These are phyloP conservation scores for Tricholoma flavovirens DNA, from an alignment of 768 basidiomycete species.

Conservation along the genomic window DNA sequence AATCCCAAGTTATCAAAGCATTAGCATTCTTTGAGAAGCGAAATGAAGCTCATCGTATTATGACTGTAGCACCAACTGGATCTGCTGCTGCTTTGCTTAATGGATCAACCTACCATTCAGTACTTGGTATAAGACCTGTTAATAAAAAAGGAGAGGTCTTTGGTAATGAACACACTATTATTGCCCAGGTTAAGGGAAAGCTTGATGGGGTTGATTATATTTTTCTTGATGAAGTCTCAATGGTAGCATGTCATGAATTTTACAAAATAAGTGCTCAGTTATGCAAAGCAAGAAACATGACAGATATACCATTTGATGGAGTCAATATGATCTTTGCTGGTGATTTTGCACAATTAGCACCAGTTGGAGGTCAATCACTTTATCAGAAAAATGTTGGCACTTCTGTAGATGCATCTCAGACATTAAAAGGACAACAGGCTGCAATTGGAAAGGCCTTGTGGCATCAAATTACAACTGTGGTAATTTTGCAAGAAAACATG, in stretches of 20 bases:
- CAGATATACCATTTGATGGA: slow-evolving; percentile 27
- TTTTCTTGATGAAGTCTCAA: slow-evolving; percentile 38
- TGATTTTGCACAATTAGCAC: slow-evolving; percentile 38
- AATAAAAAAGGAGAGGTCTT: background rate
- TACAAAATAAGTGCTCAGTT: slow-evolving; percentile 22
- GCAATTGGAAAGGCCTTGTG: slow-evolving; percentile 16
- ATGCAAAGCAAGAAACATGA: slow-evolving; percentile 10
- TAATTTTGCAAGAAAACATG: slow-evolving; percentile 31
- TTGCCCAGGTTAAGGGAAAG: slow-evolving; percentile 3
- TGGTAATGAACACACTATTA: background rate
- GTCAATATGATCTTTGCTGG: slow-evolving; percentile 34
- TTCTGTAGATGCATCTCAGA: no score
- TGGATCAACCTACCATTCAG: slow-evolving; percentile 25
- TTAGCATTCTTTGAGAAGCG: slow-evolving; percentile 14
- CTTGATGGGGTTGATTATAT: slow-evolving; percentile 28
- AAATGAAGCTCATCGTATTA: slow-evolving; percentile 13
- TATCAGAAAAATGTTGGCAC: slow-evolving; percentile 6
- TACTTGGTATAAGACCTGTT: slow-evolving; percentile 9
- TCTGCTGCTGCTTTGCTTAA: slow-evolving; percentile 18
- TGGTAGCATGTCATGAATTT: slow-evolving; percentile 28
- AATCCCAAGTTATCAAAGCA: slow-evolving; percentile 16
- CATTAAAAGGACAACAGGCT: slow-evolving; percentile 13
- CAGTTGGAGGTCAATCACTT: slow-evolving; percentile 9
- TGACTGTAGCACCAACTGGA: slow-evolving; percentile 21
- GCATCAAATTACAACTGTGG: slow-evolving; percentile 25